Evolutionary conservation across 1,284 basidiomycete species (phyloP).

Genomic region (Trichosporon sp.): DNA sequence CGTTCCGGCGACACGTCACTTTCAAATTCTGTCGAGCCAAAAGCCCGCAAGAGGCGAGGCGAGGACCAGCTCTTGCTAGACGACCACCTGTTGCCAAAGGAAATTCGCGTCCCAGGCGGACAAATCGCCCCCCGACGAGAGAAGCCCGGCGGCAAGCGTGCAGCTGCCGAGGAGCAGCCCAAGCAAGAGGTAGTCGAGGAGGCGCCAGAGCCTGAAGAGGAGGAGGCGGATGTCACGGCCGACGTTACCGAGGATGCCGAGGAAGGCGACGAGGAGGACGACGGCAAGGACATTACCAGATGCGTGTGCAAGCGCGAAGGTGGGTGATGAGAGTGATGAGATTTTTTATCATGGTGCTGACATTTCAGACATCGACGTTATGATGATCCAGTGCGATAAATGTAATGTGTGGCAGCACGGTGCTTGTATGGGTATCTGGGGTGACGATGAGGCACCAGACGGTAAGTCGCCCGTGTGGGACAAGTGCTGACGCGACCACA

Average conservation of each 20-base stretch:
- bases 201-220: conserved; percentile 31
- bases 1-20: conserved; percentile 20
- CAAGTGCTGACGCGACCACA: conserved; percentile 30
- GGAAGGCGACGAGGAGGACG: conserved; percentile 66
- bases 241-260: conserved; percentile 47
- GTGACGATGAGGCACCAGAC: conserved; percentile 77
- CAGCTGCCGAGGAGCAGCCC: conserved; percentile 22
- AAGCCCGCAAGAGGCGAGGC: conserved; percentile 43
- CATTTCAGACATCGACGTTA: conserved; percentile 66
- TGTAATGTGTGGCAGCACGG: conserved; percentile 99
- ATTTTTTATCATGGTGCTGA: conserved; percentile 14
- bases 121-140: conserved; percentile 27
- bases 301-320: conserved; percentile 90
- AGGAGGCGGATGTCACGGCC: conserved; percentile 65
- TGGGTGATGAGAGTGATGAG: conserved; percentile 57
- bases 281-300: conserved; percentile 80
- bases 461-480: conserved; percentile 61
- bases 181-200: conserved; percentile 26
- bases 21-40: conserved; percentile 24
- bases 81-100: conserved; percentile 49
- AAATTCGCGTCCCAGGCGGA: conserved; percentile 37
- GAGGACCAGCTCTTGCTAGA: conserved; percentile 50
- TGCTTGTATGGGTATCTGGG: conserved; percentile 89
- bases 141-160: conserved; percentile 20
- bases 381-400: conserved; percentile 95